phyloP scores from a whole-genome alignment of 495 filamentous ascomycete genomes.

The Neurospora africana region DNA sequence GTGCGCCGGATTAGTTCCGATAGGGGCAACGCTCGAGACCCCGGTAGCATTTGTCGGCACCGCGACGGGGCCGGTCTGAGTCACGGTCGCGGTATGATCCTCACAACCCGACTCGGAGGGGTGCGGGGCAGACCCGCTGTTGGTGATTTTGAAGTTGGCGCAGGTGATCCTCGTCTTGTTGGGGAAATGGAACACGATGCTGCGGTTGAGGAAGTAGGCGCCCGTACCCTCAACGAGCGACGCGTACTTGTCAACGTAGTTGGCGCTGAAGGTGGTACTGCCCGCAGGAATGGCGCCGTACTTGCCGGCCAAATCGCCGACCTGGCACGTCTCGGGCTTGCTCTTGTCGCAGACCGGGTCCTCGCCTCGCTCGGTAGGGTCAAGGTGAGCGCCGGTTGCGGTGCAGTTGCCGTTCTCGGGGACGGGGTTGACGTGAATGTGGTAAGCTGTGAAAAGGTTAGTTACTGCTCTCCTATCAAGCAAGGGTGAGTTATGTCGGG shows the following conservation, averaged over 20 bases:
- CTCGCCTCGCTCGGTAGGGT: conserved; percentile 50
- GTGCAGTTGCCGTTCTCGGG: conserved; percentile 71
- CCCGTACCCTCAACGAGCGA: conserved; percentile 45
- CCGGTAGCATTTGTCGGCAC: conserved; percentile 3
- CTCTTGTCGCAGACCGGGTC: conserved; percentile 50
- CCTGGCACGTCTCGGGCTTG: conserved; percentile 61
- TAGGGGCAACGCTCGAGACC: not conserved
- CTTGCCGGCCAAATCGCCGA: conserved; percentile 79
- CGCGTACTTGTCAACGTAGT: conserved; percentile 58
- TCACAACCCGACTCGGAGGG: not conserved
- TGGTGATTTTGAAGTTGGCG: conserved; percentile 49
- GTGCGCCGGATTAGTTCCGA: not conserved
- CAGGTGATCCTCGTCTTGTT: conserved; percentile 65
- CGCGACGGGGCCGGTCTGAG: not conserved
- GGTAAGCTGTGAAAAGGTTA: conserved; percentile 49
- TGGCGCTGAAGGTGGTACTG: conserved; percentile 27
- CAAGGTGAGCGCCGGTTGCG: conserved; percentile 50
- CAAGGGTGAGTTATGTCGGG: not conserved
- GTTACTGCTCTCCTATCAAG: not conserved
- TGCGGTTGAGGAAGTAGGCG: conserved; percentile 71
- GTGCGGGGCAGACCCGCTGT: not conserved
- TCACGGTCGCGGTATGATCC: not conserved
- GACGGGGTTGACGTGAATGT: conserved; percentile 68
- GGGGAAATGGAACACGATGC: conserved; percentile 62
- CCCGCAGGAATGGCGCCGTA: conserved; percentile 49